Base-by-base conservation (phyloP, 1,139 yeast genomes). In the Debaryomyces nepalensis region DNA sequence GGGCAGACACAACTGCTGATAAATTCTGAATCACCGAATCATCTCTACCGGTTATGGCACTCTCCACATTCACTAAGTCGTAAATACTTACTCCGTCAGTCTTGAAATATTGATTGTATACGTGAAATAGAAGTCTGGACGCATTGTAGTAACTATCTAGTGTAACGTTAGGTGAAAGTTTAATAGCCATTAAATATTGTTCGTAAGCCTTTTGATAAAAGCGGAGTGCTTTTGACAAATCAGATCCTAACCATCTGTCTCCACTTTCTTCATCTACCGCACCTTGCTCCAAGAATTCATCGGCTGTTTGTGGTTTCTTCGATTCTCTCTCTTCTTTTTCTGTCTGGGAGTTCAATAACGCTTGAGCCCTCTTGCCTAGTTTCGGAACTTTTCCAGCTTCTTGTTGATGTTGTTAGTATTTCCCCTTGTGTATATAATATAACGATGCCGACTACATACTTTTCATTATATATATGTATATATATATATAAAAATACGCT, bases 191-290 rank as follows among this genome's bases (percentile, higher is more conserved):
- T 10, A 52, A 43, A 47, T 79, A 79, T 31, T 55, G 48, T 3
- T 47, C 43, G 46, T 68, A 76, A 0, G 83, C 80, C 41, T 68
- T 64, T 50, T 78, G 79, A 55, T 77, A 79, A 52, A 79, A 79
- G 31, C 84, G 55, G 26, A 79, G 57, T 1, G 78, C 73, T 50
- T 79, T 79, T 4, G 81, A 59, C 23, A 79, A 54, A 50, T 79
- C 84, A 0, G 82, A 76, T 0, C 79, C 72, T 14, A 75, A 57
- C 84, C 84, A 79, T 42, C 84, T 58, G 50, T 79, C 84, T 0
- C 82, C 84, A 8, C 75, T 73, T 47, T 78, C 83, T 52, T 79
- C 84, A 39, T 74, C 77, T 8, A 59, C 58, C 1, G 77, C 63
- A 0, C 77, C 84, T 42, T 64, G 62, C 31, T 73, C 77, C n/a